Base-by-base conservation (phyloP, 345 rosid genomes). In the Viola odorata region DNA sequence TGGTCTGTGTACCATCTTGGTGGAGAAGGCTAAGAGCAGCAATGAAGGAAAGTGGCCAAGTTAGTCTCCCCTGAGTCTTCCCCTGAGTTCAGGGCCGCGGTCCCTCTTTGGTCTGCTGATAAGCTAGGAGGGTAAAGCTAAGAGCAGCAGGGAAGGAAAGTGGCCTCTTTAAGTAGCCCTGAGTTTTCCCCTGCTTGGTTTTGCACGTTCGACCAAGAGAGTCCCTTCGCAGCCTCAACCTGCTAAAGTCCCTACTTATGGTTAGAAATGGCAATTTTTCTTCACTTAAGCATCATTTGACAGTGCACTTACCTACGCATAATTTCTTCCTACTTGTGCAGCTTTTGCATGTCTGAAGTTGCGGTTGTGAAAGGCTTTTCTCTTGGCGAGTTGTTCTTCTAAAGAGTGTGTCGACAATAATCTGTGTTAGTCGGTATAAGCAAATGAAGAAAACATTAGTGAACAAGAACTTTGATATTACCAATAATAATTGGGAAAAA, bases 321-420 rank as follows among this genome's bases (percentile, higher is more conserved):
- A 52, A 23, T 0, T 23, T 23, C 47, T 16, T 23, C 32, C 2
- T 23, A 0, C 32, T 12, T 66, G 37, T 64, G 75, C 77, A 89
- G 98, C 98, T 13, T 92, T 92, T 68, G 96, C 94, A 15, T 92
- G 96, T 84, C 3, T 55, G 81, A 37, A 96, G 89, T 60, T 87
- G 96, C 51, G 94, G 5, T 23, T 23, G 32, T 23, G 32, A 23
- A 23, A 23, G 32, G 32, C 32, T 23, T 23, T 23, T 23, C 32
- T 23, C 32, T 23, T 23, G 32, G 32, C 32, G 32, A 23, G 2
- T 23, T 23, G 32, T 23, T n/a, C n/a, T n/a, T n/a, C n/a, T 23
- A 23, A 23, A 23, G 32, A 23, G 32, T 23, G 1, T 23, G 32
- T 23, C 32, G 32, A 23, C 32, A 23, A 23, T 23, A 23, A 23